phyloP scores from a whole-genome alignment of 495 filamentous ascomycete genomes.

The Oidiodendron maius region DNA sequence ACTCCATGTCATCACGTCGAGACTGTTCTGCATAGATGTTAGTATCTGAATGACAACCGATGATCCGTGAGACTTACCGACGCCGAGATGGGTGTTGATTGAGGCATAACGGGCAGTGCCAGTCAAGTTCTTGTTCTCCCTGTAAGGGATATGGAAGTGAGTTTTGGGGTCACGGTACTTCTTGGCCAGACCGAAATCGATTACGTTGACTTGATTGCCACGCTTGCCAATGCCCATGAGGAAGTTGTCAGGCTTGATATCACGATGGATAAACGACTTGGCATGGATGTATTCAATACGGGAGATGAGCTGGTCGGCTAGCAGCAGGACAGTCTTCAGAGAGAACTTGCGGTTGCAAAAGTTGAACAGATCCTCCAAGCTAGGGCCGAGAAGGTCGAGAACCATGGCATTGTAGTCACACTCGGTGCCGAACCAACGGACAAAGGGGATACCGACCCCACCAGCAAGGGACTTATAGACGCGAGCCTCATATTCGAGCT shows the following conservation, averaged over 20 bases:
- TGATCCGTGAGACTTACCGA: conserved; percentile 49
- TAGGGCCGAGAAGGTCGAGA: conserved; percentile 93
- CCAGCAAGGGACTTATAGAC: conserved; percentile 99
- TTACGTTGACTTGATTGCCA: conserved; percentile 99
- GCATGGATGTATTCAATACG: conserved; percentile 99
- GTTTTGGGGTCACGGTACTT: conserved; percentile 99
- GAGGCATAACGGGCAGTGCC: conserved; percentile 98
- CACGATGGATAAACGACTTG: conserved; percentile 99
- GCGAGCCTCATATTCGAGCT: conserved; percentile 98
- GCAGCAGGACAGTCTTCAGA: conserved; percentile 95
- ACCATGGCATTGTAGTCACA: conserved; percentile 99
- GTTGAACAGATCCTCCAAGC: conserved; percentile 99
- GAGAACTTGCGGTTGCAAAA: conserved; percentile 99
- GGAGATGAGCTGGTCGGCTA: conserved; percentile 98
- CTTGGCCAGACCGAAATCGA: conserved; percentile 99
- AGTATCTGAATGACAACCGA: conserved; percentile 17
- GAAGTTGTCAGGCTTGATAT: conserved; percentile 99
- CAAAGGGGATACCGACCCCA: conserved; percentile 97
- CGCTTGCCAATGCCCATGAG: conserved; percentile 99
- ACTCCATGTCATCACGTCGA: conserved; percentile 99
- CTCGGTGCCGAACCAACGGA: conserved; percentile 99
- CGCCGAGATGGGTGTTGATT: conserved; percentile 98
- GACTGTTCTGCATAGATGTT: conserved; percentile 70
- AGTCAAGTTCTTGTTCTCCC: conserved; percentile 99
- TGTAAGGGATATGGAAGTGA: conserved; percentile 99